Base-by-base conservation (phyloP, 2,329 filamentous ascomycete genomes). In the Chrysoporthe deuterocubensis region DNA sequence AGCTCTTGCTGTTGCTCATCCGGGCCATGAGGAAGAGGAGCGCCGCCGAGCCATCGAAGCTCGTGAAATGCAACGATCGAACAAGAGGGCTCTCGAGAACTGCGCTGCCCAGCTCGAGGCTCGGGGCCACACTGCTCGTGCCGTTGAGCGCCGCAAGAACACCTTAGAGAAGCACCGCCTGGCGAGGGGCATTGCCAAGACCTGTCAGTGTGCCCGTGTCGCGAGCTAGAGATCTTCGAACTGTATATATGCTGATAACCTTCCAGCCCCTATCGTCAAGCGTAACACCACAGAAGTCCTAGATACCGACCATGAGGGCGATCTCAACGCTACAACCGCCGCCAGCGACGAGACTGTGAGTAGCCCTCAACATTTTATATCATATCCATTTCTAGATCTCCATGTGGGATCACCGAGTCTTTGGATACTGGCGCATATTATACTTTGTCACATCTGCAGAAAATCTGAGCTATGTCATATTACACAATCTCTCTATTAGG, bases 71-170 rank as follows among this genome's bases (percentile, higher is more conserved):
- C 56, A 40, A 8, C 18, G 18, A 8, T 56, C 57, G 48, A 60
- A 56, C 50, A 69, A 44, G 50, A 62, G 62, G 8, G 62, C 58
- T 13, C 66, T 68, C 26, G 57, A 65, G 43, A 61, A 42, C 65
- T 69, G 67, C 42, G 58, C 66, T 37, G 44, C 66, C 26, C 46
- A 72, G n/a, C 66, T 68, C n/a, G 58, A 65, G 52, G 62, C 66
- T 14, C 66, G 58, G 18, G 66, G 62, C 21, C 26, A 65, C n/a
- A 32, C 58, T 26, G 56, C 61, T 14, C 67, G 67, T 34, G 61
- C 65, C n/a, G 32, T 62, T 13, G 61, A 67, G 48, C 67, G 67
- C 37, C 67, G 65, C 50, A 59, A 54, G 56, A n/a, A 26, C 11
- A 50, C 61, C 5, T 18, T 69, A 9, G 48, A 64, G 3, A 44